Evolutionary conservation across 1,139 yeast genomes (phyloP).

Genomic region (Zhuliangozyma blackwelliae): DNA sequence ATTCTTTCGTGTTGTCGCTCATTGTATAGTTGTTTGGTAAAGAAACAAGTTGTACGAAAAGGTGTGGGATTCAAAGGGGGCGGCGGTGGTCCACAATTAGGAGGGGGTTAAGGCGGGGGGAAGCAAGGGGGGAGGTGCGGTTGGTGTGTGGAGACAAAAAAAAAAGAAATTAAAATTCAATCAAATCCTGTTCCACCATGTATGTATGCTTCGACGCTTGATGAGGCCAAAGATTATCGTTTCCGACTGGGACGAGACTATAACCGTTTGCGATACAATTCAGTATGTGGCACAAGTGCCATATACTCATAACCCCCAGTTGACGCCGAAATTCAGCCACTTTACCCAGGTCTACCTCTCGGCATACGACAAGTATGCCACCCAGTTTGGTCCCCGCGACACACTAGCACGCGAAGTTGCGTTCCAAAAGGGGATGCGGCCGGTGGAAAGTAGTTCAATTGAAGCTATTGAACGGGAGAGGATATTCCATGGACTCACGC

Average conservation of each 20-base stretch:
- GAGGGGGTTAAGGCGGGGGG: no score
- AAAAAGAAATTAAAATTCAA: no score
- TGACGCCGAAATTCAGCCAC: slow-evolving; percentile 38
- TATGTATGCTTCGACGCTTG: no score
- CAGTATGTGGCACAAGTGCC: slow-evolving; percentile 49
- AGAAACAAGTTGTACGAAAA: no score
- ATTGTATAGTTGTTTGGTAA: neutral
- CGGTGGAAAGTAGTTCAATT: slow-evolving; percentile 51
- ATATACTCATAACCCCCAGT: slow-evolving; percentile 32
- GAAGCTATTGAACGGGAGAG: slow-evolving; percentile 34
- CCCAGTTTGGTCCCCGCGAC: slow-evolving; percentile 18
- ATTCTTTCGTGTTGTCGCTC: slow-evolving; percentile 11
- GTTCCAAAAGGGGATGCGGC: slow-evolving; percentile 42
- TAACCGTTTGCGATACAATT: slow-evolving; percentile 57
- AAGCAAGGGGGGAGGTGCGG: no score
- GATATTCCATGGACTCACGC: slow-evolving; percentile 44
- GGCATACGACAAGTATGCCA: slow-evolving; percentile 24
- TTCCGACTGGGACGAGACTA: slow-evolving; percentile 72
- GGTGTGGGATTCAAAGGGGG: no score
- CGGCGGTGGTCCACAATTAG: no score
- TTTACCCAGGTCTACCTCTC: slow-evolving; percentile 43
- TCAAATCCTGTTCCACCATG: no score
- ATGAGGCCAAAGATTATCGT: slow-evolving; percentile 21
- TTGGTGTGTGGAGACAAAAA: no score
- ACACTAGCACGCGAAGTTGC: slow-evolving; percentile 28